Percentiles rank a stretch among this genome's conserved stretches.
Conservation (phyloP, 176 grass and related monocot species). For the Paspalum notatum region DNA sequence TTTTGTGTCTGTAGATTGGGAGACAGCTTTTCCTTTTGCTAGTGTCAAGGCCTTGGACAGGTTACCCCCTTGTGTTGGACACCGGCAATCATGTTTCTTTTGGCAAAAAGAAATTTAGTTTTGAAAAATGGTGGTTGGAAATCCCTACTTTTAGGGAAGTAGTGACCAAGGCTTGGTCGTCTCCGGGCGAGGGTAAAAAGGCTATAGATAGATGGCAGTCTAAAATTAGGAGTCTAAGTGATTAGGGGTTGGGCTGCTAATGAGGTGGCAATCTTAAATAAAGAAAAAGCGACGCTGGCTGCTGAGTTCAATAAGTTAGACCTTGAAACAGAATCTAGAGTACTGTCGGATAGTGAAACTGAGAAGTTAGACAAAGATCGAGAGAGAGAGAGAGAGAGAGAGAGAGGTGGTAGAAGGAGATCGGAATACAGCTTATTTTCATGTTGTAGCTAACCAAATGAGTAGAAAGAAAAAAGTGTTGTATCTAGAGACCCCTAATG, state of each 20-base stretch:
- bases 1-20: background rate
- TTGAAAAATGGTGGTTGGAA: background rate
- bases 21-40: background rate
- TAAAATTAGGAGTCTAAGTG: background rate
- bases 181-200: background rate
- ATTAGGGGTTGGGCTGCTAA: background rate
- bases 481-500: background rate
- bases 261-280: background rate
- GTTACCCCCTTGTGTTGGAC: accelerated
- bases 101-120: background rate
- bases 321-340: too few species aligned
- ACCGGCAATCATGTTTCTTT: background rate
- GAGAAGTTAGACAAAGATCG: background rate
- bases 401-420: background rate
- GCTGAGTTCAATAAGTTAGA: background rate
- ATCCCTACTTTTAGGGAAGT: accelerated
- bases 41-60: background rate
- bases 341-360: too few species aligned
- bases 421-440: background rate
- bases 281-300: background rate
- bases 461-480: background rate
- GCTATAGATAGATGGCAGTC: background rate
- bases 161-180: accelerated
- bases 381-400: background rate
- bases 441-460: background rate